Evolutionary conservation across 345 rosid species (phyloP), one percentile per base, ranked within the genome.

Genomic region (Arabidopsis suecica): DNA sequence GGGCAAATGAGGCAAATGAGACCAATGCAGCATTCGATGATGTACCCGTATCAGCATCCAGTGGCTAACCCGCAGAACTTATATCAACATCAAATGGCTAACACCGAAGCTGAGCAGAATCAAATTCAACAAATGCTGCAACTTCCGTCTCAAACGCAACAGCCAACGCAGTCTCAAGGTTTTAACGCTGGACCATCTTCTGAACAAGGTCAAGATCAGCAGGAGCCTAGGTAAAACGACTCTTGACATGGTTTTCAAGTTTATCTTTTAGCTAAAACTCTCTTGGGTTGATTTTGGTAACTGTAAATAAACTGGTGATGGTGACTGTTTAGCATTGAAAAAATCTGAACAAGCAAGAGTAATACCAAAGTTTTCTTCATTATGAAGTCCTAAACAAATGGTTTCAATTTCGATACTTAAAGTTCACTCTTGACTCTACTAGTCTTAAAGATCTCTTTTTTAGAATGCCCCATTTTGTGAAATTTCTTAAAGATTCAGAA

Each of bases 301-400:
- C 3, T 58, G 56, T 57, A 32, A 57, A 13, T 16, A 44, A 49
- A 38, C 16, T 28, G 36, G 23, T 66, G 42, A 16, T 50, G 71
- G 41, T 50, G 59, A 41, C 12, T 42, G 3, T 32, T 25, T 53
- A 18, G 40, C 22, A 20, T 20, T 20, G 22, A 20, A 20, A 20
- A 20, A 20, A 20, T 20, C 22, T 20, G 22, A 20, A 20, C 22
- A 20, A 20, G 22, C 22, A 20, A 20, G 22, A 20, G 22, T 20
- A 20, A 20, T 20, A 20, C 22, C 22, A 20, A 20, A 20, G 22
- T 20, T 20, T 20, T 20, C 22, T 20, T 20, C 22, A 20, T 20
- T 20, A 20, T 20, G 22, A 20, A 20, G 22, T 20, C 22, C 22
- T 20, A 20, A 20, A 20, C 22, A 20, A 20, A 20, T 20, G 22